Conservation (phyloP, 2,329 filamentous ascomycete genomes). For the Ophioceras dolichostomum region DNA sequence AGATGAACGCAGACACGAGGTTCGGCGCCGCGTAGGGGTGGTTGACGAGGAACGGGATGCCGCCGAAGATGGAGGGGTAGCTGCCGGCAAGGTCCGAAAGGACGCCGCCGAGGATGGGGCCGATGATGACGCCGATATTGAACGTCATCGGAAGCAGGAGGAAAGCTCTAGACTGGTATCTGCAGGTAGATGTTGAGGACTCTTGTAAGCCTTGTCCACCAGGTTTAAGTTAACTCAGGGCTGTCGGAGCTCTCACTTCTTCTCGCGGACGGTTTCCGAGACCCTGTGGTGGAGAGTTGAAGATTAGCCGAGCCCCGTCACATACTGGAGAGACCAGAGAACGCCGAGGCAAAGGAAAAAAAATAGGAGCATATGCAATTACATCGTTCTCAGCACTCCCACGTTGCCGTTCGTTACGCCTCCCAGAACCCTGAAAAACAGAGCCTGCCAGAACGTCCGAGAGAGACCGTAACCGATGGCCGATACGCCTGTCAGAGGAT, state of each 20-base stretch:
- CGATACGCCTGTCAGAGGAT: conserved; percentile 41
- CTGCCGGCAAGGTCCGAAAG: conserved; percentile 30
- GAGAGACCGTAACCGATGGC: conserved; percentile 62
- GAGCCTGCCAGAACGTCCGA: conserved; percentile 45
- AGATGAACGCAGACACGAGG: conserved; percentile 34
- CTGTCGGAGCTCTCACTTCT: conserved; percentile 18
- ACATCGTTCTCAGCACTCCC: conserved; percentile 63
- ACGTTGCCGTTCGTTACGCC: conserved; percentile 63
- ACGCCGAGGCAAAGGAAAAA: too few species aligned
- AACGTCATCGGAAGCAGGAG: conserved; percentile 53
- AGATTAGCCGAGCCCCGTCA: too few species aligned
- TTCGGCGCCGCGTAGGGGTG: conserved; percentile 45
- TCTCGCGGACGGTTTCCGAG: conserved; percentile 29
- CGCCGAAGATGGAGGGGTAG: conserved; percentile 32
- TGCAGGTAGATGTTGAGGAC: conserved; percentile 6
- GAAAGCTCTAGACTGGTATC: conserved; percentile 29
- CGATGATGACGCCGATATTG: conserved; percentile 52
- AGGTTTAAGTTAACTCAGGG: neutral
- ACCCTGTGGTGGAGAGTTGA: conserved; percentile 17
- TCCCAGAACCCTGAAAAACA: conserved; percentile 51
- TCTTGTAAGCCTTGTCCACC: too few species aligned
- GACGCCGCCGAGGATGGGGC: conserved; percentile 36
- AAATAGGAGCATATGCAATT: too few species aligned
- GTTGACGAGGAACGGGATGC: conserved; percentile 28
- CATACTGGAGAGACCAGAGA: too few species aligned